Evolutionary conservation across 352 stramenopile species (phyloP).

Genomic region (Pythium sukuiense): DNA sequence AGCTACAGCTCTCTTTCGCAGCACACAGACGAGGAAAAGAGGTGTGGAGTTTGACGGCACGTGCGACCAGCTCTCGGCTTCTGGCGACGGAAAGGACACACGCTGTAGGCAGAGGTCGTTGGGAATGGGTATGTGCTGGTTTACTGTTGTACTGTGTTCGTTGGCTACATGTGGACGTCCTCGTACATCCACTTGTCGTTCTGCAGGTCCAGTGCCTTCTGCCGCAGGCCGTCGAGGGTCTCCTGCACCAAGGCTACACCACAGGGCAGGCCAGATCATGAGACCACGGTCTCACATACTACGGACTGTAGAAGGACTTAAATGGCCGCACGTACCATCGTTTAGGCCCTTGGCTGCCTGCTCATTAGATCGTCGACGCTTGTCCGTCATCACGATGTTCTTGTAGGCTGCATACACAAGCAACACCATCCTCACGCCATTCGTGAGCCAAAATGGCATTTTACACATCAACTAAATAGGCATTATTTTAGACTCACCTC

Average conservation of each 20-base stretch:
- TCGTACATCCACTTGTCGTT: slow-evolving; percentile 81
- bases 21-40: not conserved
- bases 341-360: slow-evolving; percentile 46
- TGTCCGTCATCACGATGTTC: slow-evolving; percentile 52
- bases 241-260: slow-evolving; percentile 51
- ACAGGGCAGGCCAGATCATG: no score
- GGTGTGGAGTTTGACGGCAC: not conserved
- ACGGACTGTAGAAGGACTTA: no score
- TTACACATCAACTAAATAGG: no score
- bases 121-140: slow-evolving; percentile 2
- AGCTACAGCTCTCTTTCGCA: not conserved
- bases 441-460: not conserved
- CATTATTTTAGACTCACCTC: slow-evolving; percentile 24
- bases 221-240: slow-evolving; percentile 47
- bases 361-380: slow-evolving; percentile 52
- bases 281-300: no score
- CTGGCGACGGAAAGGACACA: not conserved
- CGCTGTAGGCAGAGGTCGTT: not conserved
- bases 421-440: not conserved
- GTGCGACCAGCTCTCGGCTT: not conserved
- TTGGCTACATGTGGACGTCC: slow-evolving; percentile 47
- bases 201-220: slow-evolving; percentile 57
- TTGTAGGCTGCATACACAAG: slow-evolving; percentile 33
- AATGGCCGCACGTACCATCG: slow-evolving; percentile 31
- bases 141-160: slow-evolving; percentile 1